Percentiles rank a stretch among this genome's conserved stretches.
These are phyloP conservation scores for grape (Vitis vinifera) DNA, from an alignment of 164 flowering plant genomes.

Conservation along the genomic window DNA sequence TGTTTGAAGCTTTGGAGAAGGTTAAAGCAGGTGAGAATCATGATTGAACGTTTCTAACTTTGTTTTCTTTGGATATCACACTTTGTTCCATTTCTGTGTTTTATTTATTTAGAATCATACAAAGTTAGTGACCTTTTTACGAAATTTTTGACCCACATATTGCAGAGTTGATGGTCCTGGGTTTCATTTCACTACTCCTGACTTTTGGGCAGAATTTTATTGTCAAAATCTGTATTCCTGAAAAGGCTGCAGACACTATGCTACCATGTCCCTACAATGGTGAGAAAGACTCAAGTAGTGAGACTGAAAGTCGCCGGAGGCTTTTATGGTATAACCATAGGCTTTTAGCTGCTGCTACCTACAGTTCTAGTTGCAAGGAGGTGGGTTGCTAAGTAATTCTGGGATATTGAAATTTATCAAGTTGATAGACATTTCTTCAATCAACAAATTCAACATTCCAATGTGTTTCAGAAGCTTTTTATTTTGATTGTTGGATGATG, in stretches of 20 bases:
- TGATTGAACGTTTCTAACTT: not conserved
- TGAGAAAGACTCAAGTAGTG: not conserved
- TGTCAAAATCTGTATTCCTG: constrained; percentile 50
- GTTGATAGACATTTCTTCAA: not conserved
- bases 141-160: constrained; percentile 1
- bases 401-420: not conserved
- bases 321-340: constrained; percentile 44
- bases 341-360: constrained; percentile 27
- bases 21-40: constrained; percentile 74
- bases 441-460: not conserved
- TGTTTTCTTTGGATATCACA: not conserved
- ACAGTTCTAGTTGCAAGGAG: constrained; percentile 23
- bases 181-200: constrained; percentile 65
- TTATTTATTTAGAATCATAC: no score
- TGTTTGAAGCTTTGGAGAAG: constrained; percentile 87
- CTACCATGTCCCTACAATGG: constrained; percentile 41
- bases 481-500: no score
- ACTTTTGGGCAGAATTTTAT: constrained; percentile 61
- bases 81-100: no score
- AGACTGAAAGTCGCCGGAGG: constrained; percentile 36
- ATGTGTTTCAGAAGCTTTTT: not conserved
- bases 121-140: not conserved
- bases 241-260: constrained; percentile 42
- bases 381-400: constrained; percentile 17
- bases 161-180: constrained; percentile 79